Evolutionary conservation across 805 yeast species (phyloP).

Genomic region (Saccharomyces paradoxus): DNA sequence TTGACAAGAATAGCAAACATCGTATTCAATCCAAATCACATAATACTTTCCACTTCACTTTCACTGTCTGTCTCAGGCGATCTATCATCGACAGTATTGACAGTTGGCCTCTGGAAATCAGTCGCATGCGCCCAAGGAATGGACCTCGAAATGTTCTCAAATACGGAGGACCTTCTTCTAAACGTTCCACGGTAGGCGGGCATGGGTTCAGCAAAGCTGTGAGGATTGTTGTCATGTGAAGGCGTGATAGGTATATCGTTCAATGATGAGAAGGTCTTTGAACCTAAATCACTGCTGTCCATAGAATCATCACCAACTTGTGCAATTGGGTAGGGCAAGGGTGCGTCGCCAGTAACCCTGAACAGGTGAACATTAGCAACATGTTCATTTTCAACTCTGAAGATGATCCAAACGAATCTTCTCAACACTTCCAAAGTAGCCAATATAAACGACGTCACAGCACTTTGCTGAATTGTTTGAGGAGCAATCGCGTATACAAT

Average conservation of each 20-base stretch:
- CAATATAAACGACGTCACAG: slow-evolving; percentile 72
- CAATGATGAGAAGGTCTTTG: neutral
- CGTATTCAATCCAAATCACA: neutral
- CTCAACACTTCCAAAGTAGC: slow-evolving; percentile 77
- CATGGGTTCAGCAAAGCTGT: slow-evolving; percentile 13
- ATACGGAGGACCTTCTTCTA: slow-evolving; percentile 21
- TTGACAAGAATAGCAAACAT: neutral
- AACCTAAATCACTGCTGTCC: neutral
- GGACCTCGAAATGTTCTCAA: slow-evolving; percentile 32
- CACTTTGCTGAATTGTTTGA: slow-evolving; percentile 75
- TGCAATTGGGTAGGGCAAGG: slow-evolving; percentile 60
- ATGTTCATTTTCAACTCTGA: slow-evolving; percentile 95
- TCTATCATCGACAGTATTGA: neutral
- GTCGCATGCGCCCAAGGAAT: slow-evolving; percentile 73
- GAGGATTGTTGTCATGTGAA: neutral
- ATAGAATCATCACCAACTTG: neutral
- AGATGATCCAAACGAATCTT: slow-evolving; percentile 81
- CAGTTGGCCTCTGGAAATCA: slow-evolving; percentile 66
- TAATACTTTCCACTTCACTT: slow-evolving; percentile 13
- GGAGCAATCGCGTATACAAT: slow-evolving; percentile 77
- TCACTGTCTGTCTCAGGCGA: slow-evolving; percentile 18
- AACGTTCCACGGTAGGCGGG: slow-evolving; percentile 17
- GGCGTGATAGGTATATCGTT: neutral
- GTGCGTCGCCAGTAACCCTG: slow-evolving; percentile 81
- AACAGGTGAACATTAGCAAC: slow-evolving; percentile 78